These are phyloP conservation scores for Aspergillus olivimuriae DNA, from an alignment of 495 filamentous ascomycete genomes.

Conservation along the genomic window DNA sequence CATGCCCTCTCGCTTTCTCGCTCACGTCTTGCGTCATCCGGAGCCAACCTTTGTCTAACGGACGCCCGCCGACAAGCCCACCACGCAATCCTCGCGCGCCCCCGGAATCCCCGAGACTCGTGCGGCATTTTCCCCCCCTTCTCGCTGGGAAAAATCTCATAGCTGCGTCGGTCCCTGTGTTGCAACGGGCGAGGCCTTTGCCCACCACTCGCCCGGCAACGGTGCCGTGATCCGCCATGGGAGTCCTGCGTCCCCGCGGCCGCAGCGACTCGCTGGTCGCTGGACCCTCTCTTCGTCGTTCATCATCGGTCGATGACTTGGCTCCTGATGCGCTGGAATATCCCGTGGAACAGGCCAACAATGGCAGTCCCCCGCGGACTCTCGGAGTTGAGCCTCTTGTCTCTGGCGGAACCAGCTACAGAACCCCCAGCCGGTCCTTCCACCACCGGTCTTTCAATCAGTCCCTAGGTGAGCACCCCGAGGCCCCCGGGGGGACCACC, in stretches of 20 bases:
- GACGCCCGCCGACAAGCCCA: too few species aligned
- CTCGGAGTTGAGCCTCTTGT: slow-evolving; percentile 31
- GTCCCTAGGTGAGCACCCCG: slow-evolving; percentile 43
- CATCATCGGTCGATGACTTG: slow-evolving; percentile 18
- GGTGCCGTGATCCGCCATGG: slow-evolving; percentile 20
- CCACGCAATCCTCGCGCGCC: too few species aligned
- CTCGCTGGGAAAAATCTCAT: too few species aligned
- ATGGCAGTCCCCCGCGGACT: slow-evolving; percentile 26
- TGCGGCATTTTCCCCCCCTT: too few species aligned
- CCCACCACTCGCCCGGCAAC: not conserved
- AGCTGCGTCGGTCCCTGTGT: too few species aligned
- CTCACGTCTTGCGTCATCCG: too few species aligned
- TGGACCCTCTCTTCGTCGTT: slow-evolving; percentile 18
- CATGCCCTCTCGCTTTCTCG: too few species aligned
- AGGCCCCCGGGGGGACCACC: too few species aligned
- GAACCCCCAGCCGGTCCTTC: slow-evolving; percentile 71
- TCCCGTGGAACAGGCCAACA: slow-evolving; percentile 28
- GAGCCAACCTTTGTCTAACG: too few species aligned
- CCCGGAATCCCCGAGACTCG: too few species aligned
- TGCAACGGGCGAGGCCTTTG: slow-evolving; percentile 2
- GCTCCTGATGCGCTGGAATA: slow-evolving; percentile 17
- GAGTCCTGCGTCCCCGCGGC: slow-evolving; percentile 29
- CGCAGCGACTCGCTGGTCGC: slow-evolving; percentile 33
- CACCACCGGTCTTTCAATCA: slow-evolving; percentile 68
- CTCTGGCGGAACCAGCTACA: slow-evolving; percentile 40